Conservation (phyloP, 2,329 filamentous ascomycete species). For the Fusarium sp. region DNA sequence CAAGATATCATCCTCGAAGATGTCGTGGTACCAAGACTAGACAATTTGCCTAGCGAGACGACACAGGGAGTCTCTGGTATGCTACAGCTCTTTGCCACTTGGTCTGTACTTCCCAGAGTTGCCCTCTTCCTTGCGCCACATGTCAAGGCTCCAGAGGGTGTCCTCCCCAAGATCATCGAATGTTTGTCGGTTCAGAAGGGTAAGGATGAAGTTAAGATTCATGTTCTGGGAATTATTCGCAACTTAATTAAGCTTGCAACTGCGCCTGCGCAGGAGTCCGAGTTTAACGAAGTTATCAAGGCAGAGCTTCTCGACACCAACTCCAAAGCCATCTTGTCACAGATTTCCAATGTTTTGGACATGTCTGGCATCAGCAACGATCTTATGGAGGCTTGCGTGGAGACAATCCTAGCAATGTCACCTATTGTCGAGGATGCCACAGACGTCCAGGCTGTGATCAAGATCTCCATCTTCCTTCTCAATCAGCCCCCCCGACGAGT, state of each 20-base stretch:
- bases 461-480: slow-evolving; percentile 83
- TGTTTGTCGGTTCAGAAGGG: slow-evolving; percentile 78
- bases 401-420: slow-evolving; percentile 80
- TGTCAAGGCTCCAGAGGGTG: slow-evolving; percentile 61
- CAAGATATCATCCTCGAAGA: slow-evolving; percentile 77
- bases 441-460: slow-evolving; percentile 81
- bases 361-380: slow-evolving; percentile 72
- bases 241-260: slow-evolving; percentile 73
- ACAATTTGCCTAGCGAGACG: slow-evolving; percentile 84
- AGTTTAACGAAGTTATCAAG: slow-evolving; percentile 68
- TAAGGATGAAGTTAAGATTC: slow-evolving; percentile 88
- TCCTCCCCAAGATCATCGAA: slow-evolving; percentile 78
- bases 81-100: slow-evolving; percentile 82
- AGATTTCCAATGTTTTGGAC: slow-evolving; percentile 75
- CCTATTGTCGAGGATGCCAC: slow-evolving; percentile 74
- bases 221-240: slow-evolving; percentile 79
- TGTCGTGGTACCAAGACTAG: slow-evolving; percentile 79
- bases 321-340: slow-evolving; percentile 70
- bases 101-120: slow-evolving; percentile 76
- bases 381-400: slow-evolving; percentile 81
- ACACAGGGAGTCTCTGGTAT: slow-evolving; percentile 89
- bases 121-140: slow-evolving; percentile 72
- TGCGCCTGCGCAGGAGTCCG: slow-evolving; percentile 65
- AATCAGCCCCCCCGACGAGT: slow-evolving; percentile 87
- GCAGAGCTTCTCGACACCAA: slow-evolving; percentile 67